Conservation (phyloP, 306 rosid species). For the Rubus parviflorus region DNA sequence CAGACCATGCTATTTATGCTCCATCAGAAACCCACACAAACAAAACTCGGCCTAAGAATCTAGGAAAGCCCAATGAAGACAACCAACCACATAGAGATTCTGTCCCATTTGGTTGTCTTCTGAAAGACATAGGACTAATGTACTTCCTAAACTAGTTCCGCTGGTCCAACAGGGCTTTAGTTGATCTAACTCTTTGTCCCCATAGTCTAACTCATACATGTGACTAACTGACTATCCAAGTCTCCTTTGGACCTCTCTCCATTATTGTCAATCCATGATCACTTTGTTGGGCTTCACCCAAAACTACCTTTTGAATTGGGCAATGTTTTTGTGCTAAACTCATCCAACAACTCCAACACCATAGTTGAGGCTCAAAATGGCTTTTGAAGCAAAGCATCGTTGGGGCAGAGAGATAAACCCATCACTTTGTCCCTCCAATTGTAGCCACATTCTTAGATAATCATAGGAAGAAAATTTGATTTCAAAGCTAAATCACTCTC, state of each 20-base stretch:
- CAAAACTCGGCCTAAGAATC: no score
- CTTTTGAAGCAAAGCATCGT: background rate
- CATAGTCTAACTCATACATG: background rate
- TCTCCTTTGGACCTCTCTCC: background rate
- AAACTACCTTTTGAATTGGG: background rate
- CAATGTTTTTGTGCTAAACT: background rate
- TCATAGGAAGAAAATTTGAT: background rate
- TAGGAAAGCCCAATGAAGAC: background rate
- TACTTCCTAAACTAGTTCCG: background rate
- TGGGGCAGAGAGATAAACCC: background rate
- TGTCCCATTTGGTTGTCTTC: no score
- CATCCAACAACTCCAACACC: background rate
- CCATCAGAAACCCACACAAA: background rate
- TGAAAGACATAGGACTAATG: background rate
- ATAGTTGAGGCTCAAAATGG: background rate
- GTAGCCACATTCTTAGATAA: slow-evolving; percentile 3
- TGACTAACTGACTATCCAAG: background rate
- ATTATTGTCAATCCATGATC: background rate
- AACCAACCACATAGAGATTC: no score
- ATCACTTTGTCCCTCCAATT: background rate
- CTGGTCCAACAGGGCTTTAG: background rate
- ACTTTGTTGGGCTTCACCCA: background rate
- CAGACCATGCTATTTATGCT: background rate
- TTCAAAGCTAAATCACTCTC: slow-evolving; percentile 12
- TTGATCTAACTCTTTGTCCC: background rate